Evolutionary conservation across 257 asterid genomes (phyloP).

Genomic region (Orobanche coerulescens): DNA sequence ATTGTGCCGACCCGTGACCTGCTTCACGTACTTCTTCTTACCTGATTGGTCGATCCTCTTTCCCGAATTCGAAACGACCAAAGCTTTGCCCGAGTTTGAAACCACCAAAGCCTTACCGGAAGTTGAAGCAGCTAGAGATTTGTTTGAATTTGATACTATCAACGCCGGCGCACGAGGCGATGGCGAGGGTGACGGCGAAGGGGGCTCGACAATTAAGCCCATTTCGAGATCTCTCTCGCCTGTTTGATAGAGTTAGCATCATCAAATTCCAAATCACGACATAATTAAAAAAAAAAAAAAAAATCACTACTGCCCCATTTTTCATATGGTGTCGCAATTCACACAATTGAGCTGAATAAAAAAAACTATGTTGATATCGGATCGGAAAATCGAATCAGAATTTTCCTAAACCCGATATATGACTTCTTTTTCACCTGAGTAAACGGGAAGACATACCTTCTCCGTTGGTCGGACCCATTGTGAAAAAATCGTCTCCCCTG

Average conservation of each 20-base stretch:
- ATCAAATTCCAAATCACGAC: neutral
- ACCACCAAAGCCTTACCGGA: slow-evolving; percentile 56
- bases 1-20: slow-evolving; percentile 83
- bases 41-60: slow-evolving; percentile 41
- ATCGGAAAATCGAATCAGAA: neutral
- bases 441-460: slow-evolving; percentile 18
- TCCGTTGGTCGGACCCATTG: slow-evolving; percentile 25
- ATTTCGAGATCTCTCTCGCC: slow-evolving; percentile 57
- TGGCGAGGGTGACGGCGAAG: slow-evolving; percentile 18
- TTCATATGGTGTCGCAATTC: neutral
- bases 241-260: slow-evolving; percentile 15
- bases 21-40: slow-evolving; percentile 78
- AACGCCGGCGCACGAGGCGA: slow-evolving; percentile 43
- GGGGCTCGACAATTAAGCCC: slow-evolving; percentile 32
- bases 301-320: no score
- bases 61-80: slow-evolving; percentile 43
- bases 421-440: neutral
- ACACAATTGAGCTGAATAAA: neutral
- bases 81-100: slow-evolving; percentile 53
- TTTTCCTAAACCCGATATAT: neutral
- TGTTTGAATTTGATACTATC: slow-evolving; percentile 55
- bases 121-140: slow-evolving; percentile 37
- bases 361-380: neutral
- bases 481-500: neutral
- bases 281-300: no score